Evolutionary conservation across 1,284 basidiomycete genomes (phyloP).

Genomic region (Ustilago hordei): DNA sequence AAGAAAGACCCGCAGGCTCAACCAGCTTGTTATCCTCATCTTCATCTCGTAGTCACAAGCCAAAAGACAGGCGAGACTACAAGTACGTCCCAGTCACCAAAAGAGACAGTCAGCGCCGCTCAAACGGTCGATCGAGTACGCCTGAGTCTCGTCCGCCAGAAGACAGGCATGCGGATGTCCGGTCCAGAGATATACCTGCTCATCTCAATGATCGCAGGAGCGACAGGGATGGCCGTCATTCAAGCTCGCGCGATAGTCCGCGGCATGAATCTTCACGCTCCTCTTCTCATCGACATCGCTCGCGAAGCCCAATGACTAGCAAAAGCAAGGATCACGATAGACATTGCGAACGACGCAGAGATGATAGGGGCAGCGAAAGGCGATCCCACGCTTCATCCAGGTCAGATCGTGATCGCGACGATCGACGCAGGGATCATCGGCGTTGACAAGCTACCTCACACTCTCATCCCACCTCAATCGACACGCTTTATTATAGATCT

Average conservation of each 20-base stretch:
- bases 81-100: conserved; percentile 82
- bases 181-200: conserved; percentile 24
- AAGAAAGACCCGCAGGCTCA: conserved; percentile 44
- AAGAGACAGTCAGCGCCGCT: conserved; percentile 70
- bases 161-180: conserved; percentile 15
- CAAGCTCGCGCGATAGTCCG: conserved; percentile 29
- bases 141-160: conserved; percentile 19
- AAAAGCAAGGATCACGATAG: conserved; percentile 43
- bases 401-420: conserved; percentile 46
- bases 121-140: conserved; percentile 8
- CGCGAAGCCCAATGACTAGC: conserved; percentile 18
- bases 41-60: conserved; percentile 72
- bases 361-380: conserved; percentile 12
- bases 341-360: conserved; percentile 28
- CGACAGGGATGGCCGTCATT: conserved; percentile 49
- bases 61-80: conserved; percentile 73
- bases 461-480: background rate
- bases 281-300: conserved; percentile 27
- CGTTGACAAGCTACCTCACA: conserved; percentile 1
- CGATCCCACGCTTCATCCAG: conserved; percentile 27
- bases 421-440: conserved; percentile 23
- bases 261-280: conserved; percentile 19
- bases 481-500: background rate
- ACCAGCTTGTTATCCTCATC: conserved; percentile 17
- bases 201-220: conserved; percentile 27